Percentiles rank a stretch among this genome's conserved stretches.
These are phyloP conservation scores for Echium plantagineum DNA, from an alignment of 257 asterid species.

Conservation along the genomic window DNA sequence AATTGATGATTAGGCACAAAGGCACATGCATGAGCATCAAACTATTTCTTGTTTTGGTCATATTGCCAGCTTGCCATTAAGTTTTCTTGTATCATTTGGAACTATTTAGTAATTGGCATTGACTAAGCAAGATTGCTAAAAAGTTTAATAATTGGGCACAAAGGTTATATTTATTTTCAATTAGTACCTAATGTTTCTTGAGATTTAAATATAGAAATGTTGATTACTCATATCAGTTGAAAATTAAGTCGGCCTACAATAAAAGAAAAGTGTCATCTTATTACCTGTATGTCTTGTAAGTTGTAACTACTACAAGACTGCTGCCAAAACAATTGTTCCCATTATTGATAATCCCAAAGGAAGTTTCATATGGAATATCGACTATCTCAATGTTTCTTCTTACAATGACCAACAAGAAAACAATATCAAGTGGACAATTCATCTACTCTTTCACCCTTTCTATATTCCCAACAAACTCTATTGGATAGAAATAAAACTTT, in stretches of 20 bases:
- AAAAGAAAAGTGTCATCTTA: slow-evolving; percentile 2
- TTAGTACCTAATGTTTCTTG: too few relatives aligned
- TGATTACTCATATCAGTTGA: too few relatives aligned
- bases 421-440: background rate
- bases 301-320: background rate
- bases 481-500: background rate
- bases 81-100: slow-evolving; percentile 1
- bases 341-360: slow-evolving; percentile 6
- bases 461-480: background rate
- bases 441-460: slow-evolving; percentile 18
- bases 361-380: slow-evolving; percentile 9
- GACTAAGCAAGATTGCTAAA: background rate
- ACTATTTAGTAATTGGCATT: background rate
- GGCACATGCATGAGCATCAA: slow-evolving; percentile 10
- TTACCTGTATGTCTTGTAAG: slow-evolving; percentile 2
- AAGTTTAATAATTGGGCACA: too few relatives aligned
- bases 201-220: too few relatives aligned
- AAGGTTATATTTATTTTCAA: too few relatives aligned
- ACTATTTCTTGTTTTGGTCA: slow-evolving; percentile 7
- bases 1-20: slow-evolving; percentile 1
- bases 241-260: too few relatives aligned
- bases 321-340: background rate
- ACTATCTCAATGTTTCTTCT: background rate
- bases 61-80: slow-evolving; percentile 6
- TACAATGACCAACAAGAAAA: background rate